These are phyloP conservation scores for Dactylorhiza incarnata DNA, from an alignment of 106 monocot genomes.

Conservation along the genomic window DNA sequence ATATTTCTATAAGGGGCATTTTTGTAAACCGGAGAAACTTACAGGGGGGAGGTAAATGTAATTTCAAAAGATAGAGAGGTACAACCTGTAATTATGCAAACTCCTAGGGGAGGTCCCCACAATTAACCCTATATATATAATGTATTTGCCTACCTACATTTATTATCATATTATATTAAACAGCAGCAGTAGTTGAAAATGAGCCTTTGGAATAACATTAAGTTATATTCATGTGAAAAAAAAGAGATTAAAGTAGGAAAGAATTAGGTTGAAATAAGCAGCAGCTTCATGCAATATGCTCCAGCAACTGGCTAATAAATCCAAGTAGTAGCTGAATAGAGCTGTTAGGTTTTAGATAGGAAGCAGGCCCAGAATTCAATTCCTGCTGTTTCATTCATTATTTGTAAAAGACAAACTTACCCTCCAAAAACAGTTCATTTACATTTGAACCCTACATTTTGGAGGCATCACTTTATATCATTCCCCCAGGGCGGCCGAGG, in stretches of 20 bases:
- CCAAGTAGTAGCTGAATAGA: neutral
- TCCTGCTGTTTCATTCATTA: neutral
- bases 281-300: slow-evolving; percentile 4
- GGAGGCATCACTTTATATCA: neutral
- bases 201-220: neutral
- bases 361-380: neutral
- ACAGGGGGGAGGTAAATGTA: too few relatives aligned
- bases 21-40: too few relatives aligned
- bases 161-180: neutral
- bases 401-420: neutral
- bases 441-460: neutral
- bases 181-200: neutral
- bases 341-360: neutral
- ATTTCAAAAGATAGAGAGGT: too few relatives aligned
- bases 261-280: neutral
- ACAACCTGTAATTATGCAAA: too few relatives aligned
- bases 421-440: neutral
- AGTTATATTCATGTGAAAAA: too few relatives aligned
- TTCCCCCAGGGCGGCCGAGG: slow-evolving; percentile 20
- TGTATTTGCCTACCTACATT: neutral
- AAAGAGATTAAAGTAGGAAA: neutral
- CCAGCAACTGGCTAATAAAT: neutral
- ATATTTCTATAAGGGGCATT: too few relatives aligned
- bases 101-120: too few relatives aligned
- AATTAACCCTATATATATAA: neutral